These are phyloP conservation scores for Fraxinus greggii DNA, from an alignment of 305 asterid species.

Conservation along the genomic window DNA sequence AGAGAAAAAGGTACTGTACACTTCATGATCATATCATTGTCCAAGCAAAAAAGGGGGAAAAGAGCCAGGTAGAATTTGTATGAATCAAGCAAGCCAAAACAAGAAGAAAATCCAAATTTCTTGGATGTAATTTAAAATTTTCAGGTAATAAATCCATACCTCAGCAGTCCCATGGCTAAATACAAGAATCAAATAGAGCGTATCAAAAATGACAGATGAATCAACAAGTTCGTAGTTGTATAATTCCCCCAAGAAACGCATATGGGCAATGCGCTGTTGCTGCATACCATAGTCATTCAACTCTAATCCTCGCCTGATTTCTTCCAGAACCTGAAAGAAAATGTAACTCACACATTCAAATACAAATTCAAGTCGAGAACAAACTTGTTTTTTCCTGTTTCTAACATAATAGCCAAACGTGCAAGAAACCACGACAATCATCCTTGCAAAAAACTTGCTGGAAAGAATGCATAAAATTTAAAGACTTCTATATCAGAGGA, in stretches of 20 bases:
- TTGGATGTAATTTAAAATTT: not conserved
- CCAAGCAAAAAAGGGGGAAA: not conserved
- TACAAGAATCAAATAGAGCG: conserved; percentile 72
- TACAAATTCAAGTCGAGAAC: not conserved
- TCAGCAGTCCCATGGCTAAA: conserved; percentile 91
- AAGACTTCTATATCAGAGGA: not conserved
- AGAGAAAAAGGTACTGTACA: not conserved
- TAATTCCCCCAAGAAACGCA: conserved; percentile 95
- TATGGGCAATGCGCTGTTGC: conserved; percentile 84
- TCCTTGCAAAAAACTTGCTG: not conserved
- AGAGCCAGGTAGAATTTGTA: not conserved
- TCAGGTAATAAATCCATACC: conserved; percentile 43
- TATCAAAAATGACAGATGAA: conserved; percentile 92
- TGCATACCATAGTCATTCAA: conserved; percentile 92
- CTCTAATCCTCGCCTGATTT: conserved; percentile 84
- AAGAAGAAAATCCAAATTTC: not conserved
- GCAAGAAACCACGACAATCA: not conserved
- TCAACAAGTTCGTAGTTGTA: conserved; percentile 95
- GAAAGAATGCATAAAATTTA: too few species aligned
- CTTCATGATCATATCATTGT: not conserved
- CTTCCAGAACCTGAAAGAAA: conserved; percentile 80
- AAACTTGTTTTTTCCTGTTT: not conserved
- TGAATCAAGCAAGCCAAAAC: not conserved
- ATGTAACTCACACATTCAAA: conserved; percentile 17
- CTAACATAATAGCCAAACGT: conserved; percentile 8